These are phyloP conservation scores for Lactarius tabidus DNA, from an alignment of 768 basidiomycete genomes.

Conservation along the genomic window DNA sequence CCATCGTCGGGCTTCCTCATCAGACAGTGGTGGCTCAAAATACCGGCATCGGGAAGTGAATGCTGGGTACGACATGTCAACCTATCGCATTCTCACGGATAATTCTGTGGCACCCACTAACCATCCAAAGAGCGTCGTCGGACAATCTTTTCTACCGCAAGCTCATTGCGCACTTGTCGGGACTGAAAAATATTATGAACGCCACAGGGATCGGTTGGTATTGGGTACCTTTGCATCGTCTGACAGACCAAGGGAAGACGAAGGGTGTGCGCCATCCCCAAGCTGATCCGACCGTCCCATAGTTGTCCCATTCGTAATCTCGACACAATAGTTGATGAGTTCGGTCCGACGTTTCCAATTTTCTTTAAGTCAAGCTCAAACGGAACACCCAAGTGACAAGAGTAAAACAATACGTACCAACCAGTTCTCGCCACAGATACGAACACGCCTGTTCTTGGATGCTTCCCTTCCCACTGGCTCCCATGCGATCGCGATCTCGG, in stretches of 20 bases:
- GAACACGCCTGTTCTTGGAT: constrained; percentile 73
- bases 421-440: constrained; percentile 72
- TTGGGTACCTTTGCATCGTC: constrained; percentile 66
- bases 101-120: constrained; percentile 32
- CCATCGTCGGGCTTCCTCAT: constrained; percentile 52
- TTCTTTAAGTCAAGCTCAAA: constrained; percentile 41
- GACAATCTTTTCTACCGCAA: constrained; percentile 67
- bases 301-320: constrained; percentile 57
- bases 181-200: constrained; percentile 40
- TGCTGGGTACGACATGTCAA: constrained; percentile 40
- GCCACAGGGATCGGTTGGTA: constrained; percentile 7
- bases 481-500: constrained; percentile 63
- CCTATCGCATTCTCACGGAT: constrained; percentile 1
- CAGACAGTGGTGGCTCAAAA: constrained; percentile 62
- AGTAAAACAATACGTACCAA: constrained; percentile 46
- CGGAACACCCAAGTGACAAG: constrained; percentile 24
- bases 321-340: constrained; percentile 72
- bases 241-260: constrained; percentile 46
- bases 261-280: constrained; percentile 42
- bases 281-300: constrained; percentile 46
- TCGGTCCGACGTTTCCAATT: constrained; percentile 70
- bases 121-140: constrained; percentile 68
- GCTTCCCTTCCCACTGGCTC: constrained; percentile 43
- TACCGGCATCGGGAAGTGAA: constrained; percentile 78
- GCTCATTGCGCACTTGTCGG: constrained; percentile 72